Conservation (phyloP, 2,329 filamentous ascomycete species). For the Orbilia oligospora region DNA sequence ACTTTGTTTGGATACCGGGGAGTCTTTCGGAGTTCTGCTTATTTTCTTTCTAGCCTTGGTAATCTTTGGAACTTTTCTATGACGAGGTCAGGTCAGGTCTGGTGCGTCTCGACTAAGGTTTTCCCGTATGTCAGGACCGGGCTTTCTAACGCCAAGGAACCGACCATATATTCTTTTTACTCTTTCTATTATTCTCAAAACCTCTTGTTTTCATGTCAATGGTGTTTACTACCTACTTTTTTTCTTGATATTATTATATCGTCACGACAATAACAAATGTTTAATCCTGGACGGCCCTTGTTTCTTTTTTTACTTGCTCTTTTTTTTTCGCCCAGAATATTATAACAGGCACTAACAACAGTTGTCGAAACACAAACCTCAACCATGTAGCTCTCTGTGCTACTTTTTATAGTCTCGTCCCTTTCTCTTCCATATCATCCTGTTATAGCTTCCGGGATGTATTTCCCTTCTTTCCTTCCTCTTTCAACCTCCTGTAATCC, state of each 20-base stretch:
- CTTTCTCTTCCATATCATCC: background rate
- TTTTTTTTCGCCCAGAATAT: slow-evolving; percentile 15
- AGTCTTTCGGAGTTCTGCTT: slow-evolving; percentile 58
- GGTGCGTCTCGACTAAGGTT: slow-evolving; percentile 13
- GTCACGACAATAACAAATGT: slow-evolving; percentile 54
- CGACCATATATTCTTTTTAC: slow-evolving; percentile 4
- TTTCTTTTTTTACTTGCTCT: slow-evolving; percentile 9
- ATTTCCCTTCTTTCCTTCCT: slow-evolving; percentile 7
- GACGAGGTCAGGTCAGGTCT: slow-evolving; percentile 10
- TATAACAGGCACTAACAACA: slow-evolving; percentile 10
- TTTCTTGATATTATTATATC: slow-evolving; percentile 43
- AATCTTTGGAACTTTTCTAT: slow-evolving; percentile 7
- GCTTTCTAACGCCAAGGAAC: slow-evolving; percentile 22
- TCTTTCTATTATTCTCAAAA: slow-evolving; percentile 20
- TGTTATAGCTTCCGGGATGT: slow-evolving; percentile 20
- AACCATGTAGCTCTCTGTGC: slow-evolving; percentile 3
- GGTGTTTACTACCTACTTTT: slow-evolving; percentile 33
- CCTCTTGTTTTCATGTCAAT: slow-evolving; percentile 46
- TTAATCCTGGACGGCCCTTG: slow-evolving; percentile 48
- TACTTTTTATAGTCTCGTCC: background rate
- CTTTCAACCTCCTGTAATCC: slow-evolving; percentile 17
- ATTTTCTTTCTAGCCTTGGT: slow-evolving; percentile 8
- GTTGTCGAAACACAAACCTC: slow-evolving; percentile 6
- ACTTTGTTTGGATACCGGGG: slow-evolving; percentile 36
- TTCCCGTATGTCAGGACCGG: background rate